Evolutionary conservation across 169 alveolate genomes (phyloP).

Genomic region (Cryptosporidium bovis): DNA sequence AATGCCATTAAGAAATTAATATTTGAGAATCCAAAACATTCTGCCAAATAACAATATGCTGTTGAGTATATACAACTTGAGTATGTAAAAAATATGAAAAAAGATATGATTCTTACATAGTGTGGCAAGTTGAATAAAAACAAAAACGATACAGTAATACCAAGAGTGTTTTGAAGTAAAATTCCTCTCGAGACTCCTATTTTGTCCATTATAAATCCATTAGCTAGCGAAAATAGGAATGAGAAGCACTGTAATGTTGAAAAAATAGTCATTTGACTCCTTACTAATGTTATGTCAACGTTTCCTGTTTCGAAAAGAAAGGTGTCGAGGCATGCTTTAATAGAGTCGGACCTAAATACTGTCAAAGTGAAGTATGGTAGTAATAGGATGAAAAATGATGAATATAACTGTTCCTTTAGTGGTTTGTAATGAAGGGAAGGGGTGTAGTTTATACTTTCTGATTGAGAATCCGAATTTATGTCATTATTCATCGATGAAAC

Average conservation of each 20-base stretch:
- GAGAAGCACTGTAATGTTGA: constrained; percentile 64
- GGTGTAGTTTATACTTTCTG: not conserved
- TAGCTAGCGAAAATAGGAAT: constrained; percentile 42
- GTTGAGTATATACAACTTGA: constrained; percentile 62
- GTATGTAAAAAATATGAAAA: constrained; percentile 47
- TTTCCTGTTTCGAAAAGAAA: constrained; percentile 18
- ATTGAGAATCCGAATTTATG: constrained; percentile 7
- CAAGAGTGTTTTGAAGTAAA: constrained; percentile 41
- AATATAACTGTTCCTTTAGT: constrained; percentile 16
- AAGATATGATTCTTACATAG: constrained; percentile 17
- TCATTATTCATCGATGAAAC: not conserved
- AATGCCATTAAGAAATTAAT: constrained; percentile 70
- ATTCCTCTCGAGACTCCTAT: constrained; percentile 68
- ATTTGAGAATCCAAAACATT: constrained; percentile 70
- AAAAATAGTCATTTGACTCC: constrained; percentile 61
- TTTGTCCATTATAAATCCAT: constrained; percentile 67
- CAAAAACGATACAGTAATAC: constrained; percentile 49
- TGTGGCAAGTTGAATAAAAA: constrained; percentile 30
- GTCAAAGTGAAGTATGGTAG: constrained; percentile 65
- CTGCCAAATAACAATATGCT: constrained; percentile 68
- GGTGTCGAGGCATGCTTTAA: constrained; percentile 63
- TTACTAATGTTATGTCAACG: constrained; percentile 14
- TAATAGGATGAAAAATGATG: constrained; percentile 48
- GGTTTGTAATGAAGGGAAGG: constrained; percentile 30
- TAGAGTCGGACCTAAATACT: constrained; percentile 65